Percentiles rank a stretch among this genome's conserved stretches.
Conservation (phyloP, 306 rosid species). For the Gynostemma pentaphyllum region DNA sequence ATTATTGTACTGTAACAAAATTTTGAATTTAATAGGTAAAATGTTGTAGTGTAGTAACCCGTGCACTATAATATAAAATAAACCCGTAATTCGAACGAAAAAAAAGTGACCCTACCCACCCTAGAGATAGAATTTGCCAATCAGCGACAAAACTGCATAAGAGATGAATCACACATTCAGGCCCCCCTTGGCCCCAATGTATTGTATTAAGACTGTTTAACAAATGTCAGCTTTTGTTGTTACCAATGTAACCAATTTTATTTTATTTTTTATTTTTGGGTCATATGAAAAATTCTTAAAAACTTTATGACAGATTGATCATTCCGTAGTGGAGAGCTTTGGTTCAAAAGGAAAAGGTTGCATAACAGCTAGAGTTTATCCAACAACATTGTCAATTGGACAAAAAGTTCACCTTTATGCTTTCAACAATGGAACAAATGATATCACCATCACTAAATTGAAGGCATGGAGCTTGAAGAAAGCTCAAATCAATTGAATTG, state of each 20-base stretch:
- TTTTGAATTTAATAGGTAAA: no score
- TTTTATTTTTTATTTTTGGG: not conserved
- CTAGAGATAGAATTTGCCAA: no score
- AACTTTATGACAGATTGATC: conserved; percentile 50
- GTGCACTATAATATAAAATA: no score
- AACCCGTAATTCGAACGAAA: no score
- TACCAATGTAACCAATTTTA: not conserved
- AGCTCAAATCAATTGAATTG: conserved; percentile 26
- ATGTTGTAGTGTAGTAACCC: not conserved
- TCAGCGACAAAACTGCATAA: not conserved
- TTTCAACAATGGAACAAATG: conserved; percentile 57
- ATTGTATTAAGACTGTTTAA: not conserved
- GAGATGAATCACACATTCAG: no score
- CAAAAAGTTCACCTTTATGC: conserved; percentile 34
- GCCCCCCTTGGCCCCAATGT: no score
- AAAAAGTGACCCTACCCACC: not conserved
- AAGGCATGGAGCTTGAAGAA: conserved; percentile 74
- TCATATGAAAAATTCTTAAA: not conserved
- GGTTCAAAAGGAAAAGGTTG: conserved; percentile 56
- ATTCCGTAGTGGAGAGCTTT: conserved; percentile 70
- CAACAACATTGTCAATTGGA: conserved; percentile 53
- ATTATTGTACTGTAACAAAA: no score
- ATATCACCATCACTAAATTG: conserved; percentile 38
- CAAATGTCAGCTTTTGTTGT: not conserved
- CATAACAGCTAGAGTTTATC: conserved; percentile 80